A percentile compares a stretch with the other conserved stretches of the same genome.
Conservation (phyloP, 805 yeast species). For the Geotrichum ghanense region DNA sequence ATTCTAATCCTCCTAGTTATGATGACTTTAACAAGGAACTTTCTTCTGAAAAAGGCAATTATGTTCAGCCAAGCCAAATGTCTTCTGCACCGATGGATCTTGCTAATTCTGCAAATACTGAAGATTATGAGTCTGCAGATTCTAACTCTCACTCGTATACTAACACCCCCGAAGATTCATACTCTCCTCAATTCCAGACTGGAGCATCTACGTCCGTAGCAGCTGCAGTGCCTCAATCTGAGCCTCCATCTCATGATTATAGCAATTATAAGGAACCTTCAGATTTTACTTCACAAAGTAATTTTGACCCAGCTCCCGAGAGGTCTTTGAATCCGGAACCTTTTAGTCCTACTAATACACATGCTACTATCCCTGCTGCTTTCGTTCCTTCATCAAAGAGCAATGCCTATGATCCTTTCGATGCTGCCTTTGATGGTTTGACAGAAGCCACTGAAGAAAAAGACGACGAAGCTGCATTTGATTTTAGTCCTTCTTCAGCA, state of each 20-base stretch:
- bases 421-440: constrained; percentile 2
- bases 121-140: not conserved
- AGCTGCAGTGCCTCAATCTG: not conserved
- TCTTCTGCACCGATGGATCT: no score
- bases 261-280: no score
- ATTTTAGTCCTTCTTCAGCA: not conserved
- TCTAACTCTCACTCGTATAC: constrained; percentile 1
- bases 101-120: not conserved
- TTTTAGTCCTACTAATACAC: not conserved
- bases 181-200: not conserved
- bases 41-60: no score
- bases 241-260: not conserved
- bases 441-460: not conserved
- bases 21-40: no score
- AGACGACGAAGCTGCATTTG: not conserved
- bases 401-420: constrained; percentile 1
- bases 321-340: no score
- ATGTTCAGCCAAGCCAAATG: no score
- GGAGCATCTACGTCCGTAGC: not conserved
- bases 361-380: not conserved
- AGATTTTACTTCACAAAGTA: no score
- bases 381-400: not conserved
- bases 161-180: not conserved
- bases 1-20: no score
- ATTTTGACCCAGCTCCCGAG: no score